These are phyloP conservation scores for Collybiopsis luxurians DNA, from an alignment of 768 basidiomycete species.

Conservation along the genomic window DNA sequence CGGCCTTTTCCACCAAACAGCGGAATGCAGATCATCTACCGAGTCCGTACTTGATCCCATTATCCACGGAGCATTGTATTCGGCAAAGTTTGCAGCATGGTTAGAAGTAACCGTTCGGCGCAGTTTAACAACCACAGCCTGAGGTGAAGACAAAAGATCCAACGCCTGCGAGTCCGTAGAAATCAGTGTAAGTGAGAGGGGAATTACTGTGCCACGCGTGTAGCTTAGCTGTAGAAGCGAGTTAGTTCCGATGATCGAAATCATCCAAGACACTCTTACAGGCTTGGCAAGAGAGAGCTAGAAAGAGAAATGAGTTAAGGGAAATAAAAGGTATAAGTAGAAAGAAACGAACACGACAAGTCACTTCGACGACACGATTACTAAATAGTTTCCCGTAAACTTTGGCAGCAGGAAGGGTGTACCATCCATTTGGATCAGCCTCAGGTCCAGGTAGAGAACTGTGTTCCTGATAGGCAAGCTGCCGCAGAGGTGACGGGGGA, in stretches of 20 bases:
- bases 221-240: constrained; percentile 30
- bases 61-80: background rate
- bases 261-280: constrained; percentile 15
- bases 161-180: constrained; percentile 32
- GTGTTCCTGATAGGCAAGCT: constrained; percentile 32
- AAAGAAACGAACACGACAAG: constrained; percentile 28
- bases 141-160: constrained; percentile 31
- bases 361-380: constrained; percentile 24
- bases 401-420: constrained; percentile 20
- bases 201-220: constrained; percentile 38
- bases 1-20: constrained; percentile 31
- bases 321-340: background rate
- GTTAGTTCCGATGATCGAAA: background rate
- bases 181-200: constrained; percentile 29
- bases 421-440: constrained; percentile 40
- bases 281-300: constrained; percentile 40
- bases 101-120: constrained; percentile 16
- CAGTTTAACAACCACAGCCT: constrained; percentile 29
- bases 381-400: constrained; percentile 28
- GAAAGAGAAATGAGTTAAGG: background rate
- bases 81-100: background rate
- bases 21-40: constrained; percentile 25
- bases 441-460: constrained; percentile 33
- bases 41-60: constrained; percentile 17
- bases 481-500: constrained; percentile 29